Evolutionary conservation across 257 asterid genomes (phyloP), one percentile per base, ranked within the genome.

Genomic region (Anisodus tanguticus): DNA sequence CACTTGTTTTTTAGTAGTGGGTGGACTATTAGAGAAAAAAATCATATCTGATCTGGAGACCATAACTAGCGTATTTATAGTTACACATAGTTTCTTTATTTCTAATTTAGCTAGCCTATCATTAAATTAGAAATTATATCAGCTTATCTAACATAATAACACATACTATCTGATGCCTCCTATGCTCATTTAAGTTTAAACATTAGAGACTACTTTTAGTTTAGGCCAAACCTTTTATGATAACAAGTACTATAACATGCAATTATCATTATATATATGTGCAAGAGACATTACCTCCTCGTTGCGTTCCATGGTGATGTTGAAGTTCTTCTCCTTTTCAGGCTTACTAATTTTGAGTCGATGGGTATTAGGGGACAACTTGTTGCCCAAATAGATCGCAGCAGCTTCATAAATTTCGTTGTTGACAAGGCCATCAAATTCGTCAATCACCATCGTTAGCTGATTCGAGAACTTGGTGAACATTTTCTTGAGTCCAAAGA

Each of bases 341-440:
- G 78, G 49, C 66, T 86, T 88, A 16, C 26, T 67, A 8, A 88
- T 55, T 82, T 78, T 86, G 41, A 88, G 81, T 15, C 57, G 26
- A 35, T 72, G 17, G 8, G 69, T 84, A 0, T 84, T 70, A 6
- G 88, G 83, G 13, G 79, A 49, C 1, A 83, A 15, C 68, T 63
- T 85, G 3, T 70, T 58, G 16, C 83, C 64, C 16, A 87, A 41
- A 58, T 87, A 85, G 41, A 45, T 35, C 31, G 37, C 80, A 1
- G 80, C 68, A 37, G 88, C 85, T 72, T 85, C 85, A 54, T 70
- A 88, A 58, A 85, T 67, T 41, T 85, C 85, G 8, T 85, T 85
- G 8, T 45, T 76, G 60, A 62, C 4, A 0, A 69, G 31, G 10
- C 88, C 88, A 49, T 80, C 79, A 31, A 70, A 12, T 72, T 88